Evolutionary conservation across 2,329 filamentous ascomycete genomes (phyloP), one percentile per base, ranked within the genome.

Genomic region (Phymatotrichopsis omnivora): DNA sequence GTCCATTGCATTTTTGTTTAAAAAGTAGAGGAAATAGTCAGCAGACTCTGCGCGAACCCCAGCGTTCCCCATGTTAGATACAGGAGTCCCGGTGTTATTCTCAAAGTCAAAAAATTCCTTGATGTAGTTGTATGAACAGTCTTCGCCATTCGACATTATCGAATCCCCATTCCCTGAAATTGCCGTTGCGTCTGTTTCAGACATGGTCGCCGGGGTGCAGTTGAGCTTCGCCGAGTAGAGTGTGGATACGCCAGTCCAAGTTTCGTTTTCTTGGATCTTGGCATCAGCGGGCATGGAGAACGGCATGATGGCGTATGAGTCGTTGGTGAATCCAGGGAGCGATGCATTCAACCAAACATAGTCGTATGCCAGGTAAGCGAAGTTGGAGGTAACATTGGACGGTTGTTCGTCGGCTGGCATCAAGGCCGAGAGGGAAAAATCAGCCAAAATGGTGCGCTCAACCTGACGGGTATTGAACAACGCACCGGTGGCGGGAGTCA

Each of bases 401-500:
- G 22, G 28, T 11, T 20, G 12, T 12, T 12, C 23, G 30, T 3
- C 14, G 25, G 14, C 7, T 1, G 2, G 22, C 30, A 12, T 8
- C 20, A 7, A 6, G 11, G 22, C 6, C 35, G 8, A 6, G n/a
- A 11, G 30, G 27, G 7, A 42, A 11, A 2, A 22, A 12, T 19
- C 19, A 2, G 27, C n/a, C 4, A 17, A 12, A 2, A 44, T 7
- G 7, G 25, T 17, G n/a, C 33, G 16, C 7, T 11, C 5, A 12
- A 6, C 11, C 8, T 12, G 20, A 34, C 30, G 22, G 20, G 7
- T 35, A 25, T 34, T 19, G 30, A 34, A 42, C 16, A 76, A 65
- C n/a, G 72, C 67, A 19, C 70, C 67, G 54, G 76, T 71, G 0
- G 70, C 52, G 0, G 74, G 74, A 0, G 73, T 75, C 0, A 78